Conservation (phyloP, 352 stramenopile species). For the Blastocystis sp. region DNA sequence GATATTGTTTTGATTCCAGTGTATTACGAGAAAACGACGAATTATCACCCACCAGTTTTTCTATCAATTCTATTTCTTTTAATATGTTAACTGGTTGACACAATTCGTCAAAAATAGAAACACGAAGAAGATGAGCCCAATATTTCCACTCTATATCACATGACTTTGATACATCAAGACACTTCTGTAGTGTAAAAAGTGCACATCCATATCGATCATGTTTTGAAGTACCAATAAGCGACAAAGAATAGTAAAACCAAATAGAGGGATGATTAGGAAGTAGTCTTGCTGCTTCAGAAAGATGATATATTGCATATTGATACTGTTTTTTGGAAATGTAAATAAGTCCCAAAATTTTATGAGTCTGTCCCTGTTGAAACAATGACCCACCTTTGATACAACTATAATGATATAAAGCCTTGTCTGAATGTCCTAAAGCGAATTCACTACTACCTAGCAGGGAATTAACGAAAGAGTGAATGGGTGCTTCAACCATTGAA, state of each 20-base stretch:
- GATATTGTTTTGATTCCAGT: not conserved
- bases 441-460: not conserved
- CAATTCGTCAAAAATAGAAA: not conserved
- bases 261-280: not conserved
- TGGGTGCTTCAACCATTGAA: not conserved
- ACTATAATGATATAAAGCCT: not conserved
- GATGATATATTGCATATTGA: not conserved
- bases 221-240: not conserved
- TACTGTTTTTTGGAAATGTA: not conserved
- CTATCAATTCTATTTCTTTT: not conserved
- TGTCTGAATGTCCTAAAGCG: not conserved
- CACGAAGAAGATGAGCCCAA: not conserved
- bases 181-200: too few relatives aligned
- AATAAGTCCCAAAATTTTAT: not conserved
- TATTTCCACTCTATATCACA: not conserved
- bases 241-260: not conserved
- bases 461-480: not conserved
- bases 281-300: not conserved
- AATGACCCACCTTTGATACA: not conserved
- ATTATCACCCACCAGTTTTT: not conserved
- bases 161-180: too few relatives aligned
- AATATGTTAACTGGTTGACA: not conserved
- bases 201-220: too few relatives aligned
- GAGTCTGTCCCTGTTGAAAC: not conserved
- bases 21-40: not conserved